Evolutionary conservation across 164 flowering plant genomes (phyloP).

Genomic region (Euptelea pleiosperma): DNA sequence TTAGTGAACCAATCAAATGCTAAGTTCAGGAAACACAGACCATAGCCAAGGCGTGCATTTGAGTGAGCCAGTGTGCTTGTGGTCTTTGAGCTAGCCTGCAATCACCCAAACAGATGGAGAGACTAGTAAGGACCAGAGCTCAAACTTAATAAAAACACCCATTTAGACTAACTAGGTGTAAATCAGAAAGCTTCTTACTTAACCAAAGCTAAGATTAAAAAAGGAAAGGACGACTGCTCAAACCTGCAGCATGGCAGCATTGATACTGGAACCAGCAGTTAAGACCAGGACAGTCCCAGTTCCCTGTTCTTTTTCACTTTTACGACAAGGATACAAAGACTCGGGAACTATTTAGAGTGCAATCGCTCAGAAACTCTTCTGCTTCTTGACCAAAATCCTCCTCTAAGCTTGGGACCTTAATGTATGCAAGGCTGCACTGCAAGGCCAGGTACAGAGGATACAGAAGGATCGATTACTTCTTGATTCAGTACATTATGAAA

Average conservation of each 20-base stretch:
- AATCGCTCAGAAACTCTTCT: slow-evolving; percentile 63
- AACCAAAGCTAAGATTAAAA: background rate
- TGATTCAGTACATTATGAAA: no score
- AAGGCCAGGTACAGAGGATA: slow-evolving; percentile 68
- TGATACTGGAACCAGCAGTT: slow-evolving; percentile 63
- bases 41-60: slow-evolving; percentile 96
- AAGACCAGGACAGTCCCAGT: slow-evolving; percentile 75
- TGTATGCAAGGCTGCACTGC: slow-evolving; percentile 85
- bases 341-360: slow-evolving; percentile 42
- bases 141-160: background rate
- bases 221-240: background rate
- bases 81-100: slow-evolving; percentile 94
- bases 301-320: slow-evolving; percentile 92
- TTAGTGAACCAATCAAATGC: slow-evolving; percentile 97
- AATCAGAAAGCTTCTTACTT: background rate
- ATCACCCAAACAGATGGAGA: slow-evolving; percentile 11
- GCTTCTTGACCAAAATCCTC: slow-evolving; percentile 95
- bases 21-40: slow-evolving; percentile 86
- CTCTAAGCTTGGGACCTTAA: slow-evolving; percentile 71
- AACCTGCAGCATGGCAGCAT: slow-evolving; percentile 85
- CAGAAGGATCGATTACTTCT: slow-evolving; percentile 71
- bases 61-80: slow-evolving; percentile 92
- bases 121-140: background rate
- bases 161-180: no score
- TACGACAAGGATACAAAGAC: slow-evolving; percentile 89